Evolutionary conservation across 1,284 basidiomycete species (phyloP), one percentile per base, ranked within the genome.

Genomic region (Microbotryomycetes sp.): DNA sequence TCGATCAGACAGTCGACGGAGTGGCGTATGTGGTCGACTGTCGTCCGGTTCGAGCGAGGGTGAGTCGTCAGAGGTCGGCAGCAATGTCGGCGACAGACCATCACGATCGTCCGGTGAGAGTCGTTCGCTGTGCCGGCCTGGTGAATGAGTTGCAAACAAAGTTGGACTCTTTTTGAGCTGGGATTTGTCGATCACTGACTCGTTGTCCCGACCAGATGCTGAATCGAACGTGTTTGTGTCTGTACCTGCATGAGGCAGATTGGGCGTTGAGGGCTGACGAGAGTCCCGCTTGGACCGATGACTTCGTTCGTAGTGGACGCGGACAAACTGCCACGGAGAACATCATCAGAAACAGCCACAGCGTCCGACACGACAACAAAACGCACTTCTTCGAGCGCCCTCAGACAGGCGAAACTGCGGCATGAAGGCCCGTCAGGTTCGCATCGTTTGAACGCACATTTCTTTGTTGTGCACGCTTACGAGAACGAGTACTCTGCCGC

Each of bases 401-500:
- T 49, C 4, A 56, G 48, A 0, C 49, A 32, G 1, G 59, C 42
- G 25, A 65, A 65, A 6, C 58, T 59, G n/a, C 14, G 50, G 50
- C n/a, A 28, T 15, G 19, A 52, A 9, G 50, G 25, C 15, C n/a
- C 30, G 50, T 29, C 6, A 52, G 25, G 12, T 9, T n/a, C n/a
- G 26, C 14, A 52, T 15, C 6, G 47, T 28, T 12, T 49, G 9
- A 49, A 26, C 47, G 28, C 28, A 26, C 47, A 49, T 12, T 49
- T 49, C 19, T 28, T 49, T 49, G 28, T 15, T 0, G 46, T 19
- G 32, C n/a, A 36, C 22, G 81, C 87, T 71, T 73, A 90, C 83
- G 88, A 89, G 75, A 90, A 97, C 14, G 92, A 89, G 75, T 92
- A 94, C 76, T 97, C 92, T 0, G 85, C 86, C 2, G 93, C 85